These are phyloP conservation scores for Didymella segeticola DNA, from an alignment of 2,329 filamentous ascomycete species.

Conservation along the genomic window DNA sequence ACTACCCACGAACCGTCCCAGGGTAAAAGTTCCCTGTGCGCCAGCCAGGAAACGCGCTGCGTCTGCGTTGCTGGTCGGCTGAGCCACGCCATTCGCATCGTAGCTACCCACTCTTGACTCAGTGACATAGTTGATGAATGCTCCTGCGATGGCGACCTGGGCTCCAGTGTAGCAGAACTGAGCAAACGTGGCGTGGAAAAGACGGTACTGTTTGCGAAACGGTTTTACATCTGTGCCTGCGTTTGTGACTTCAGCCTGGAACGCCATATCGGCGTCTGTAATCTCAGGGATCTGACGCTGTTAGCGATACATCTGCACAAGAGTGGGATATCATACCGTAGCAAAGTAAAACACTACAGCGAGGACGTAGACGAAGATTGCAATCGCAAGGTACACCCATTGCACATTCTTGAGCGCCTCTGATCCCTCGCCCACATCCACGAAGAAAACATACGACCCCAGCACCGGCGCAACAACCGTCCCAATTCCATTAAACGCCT, in stretches of 20 bases:
- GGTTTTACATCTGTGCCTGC: slow-evolving; percentile 54
- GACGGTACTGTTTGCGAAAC: slow-evolving; percentile 68
- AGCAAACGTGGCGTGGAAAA: slow-evolving; percentile 77
- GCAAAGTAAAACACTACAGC: slow-evolving; percentile 66
- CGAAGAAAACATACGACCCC: slow-evolving; percentile 68
- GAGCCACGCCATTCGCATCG: not conserved
- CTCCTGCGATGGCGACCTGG: slow-evolving; percentile 63
- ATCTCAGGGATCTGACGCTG: slow-evolving; percentile 11
- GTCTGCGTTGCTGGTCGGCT: slow-evolving; percentile 53
- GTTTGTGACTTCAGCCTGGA: slow-evolving; percentile 53
- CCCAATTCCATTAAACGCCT: slow-evolving; percentile 65
- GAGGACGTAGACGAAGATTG: slow-evolving; percentile 64
- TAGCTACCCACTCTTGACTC: slow-evolving; percentile 51
- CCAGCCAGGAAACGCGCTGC: slow-evolving; percentile 75
- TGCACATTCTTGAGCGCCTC: slow-evolving; percentile 66
- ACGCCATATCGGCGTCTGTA: slow-evolving; percentile 60
- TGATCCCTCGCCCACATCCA: slow-evolving; percentile 57
- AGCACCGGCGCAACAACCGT: slow-evolving; percentile 66
- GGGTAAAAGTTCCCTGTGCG: slow-evolving; percentile 74
- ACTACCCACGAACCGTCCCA: slow-evolving; percentile 73
- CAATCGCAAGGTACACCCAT: slow-evolving; percentile 70
- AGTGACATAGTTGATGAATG: slow-evolving; percentile 55
- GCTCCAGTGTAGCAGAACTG: slow-evolving; percentile 84
- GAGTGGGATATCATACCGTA: slow-evolving; percentile 17
- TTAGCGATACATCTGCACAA: not conserved